Conservation (phyloP, 768 basidiomycete genomes). For the Suillus spraguei region DNA sequence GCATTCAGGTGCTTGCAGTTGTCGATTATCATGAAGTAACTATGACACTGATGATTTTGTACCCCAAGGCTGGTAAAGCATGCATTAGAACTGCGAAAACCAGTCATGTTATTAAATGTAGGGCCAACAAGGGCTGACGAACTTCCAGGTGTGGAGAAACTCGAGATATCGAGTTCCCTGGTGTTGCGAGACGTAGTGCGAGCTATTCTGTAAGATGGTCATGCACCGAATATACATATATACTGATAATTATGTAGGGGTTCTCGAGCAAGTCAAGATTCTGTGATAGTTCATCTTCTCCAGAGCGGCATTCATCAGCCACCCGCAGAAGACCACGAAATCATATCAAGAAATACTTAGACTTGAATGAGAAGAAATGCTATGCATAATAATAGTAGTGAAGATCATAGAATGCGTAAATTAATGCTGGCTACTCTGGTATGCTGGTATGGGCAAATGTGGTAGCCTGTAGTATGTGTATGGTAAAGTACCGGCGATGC, state of each 20-base stretch:
- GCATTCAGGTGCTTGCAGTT: slow-evolving; percentile 66
- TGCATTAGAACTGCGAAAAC: slow-evolving; percentile 74
- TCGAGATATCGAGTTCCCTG: slow-evolving; percentile 75
- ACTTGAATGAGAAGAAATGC: slow-evolving; percentile 3
- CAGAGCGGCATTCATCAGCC: slow-evolving; percentile 60
- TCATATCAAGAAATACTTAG: slow-evolving; percentile 12
- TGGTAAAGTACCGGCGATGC: slow-evolving; percentile 29
- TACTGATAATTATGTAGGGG: slow-evolving; percentile 42
- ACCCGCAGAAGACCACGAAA: slow-evolving; percentile 43
- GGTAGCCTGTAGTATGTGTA: slow-evolving; percentile 27
- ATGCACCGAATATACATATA: slow-evolving; percentile 1
- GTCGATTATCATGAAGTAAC: not conserved
- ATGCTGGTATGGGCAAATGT: slow-evolving; percentile 25
- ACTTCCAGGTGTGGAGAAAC: slow-evolving; percentile 68
- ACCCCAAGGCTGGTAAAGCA: slow-evolving; percentile 70
- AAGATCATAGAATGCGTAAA: slow-evolving; percentile 31
- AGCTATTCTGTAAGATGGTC: slow-evolving; percentile 56
- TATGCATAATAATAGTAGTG: slow-evolving; percentile 19
- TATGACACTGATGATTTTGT: slow-evolving; percentile 11
- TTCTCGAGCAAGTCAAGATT: slow-evolving; percentile 42
- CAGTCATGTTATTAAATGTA: slow-evolving; percentile 80
- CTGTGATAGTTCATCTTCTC: slow-evolving; percentile 52
- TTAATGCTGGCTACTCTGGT: slow-evolving; percentile 32
- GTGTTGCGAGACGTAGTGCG: slow-evolving; percentile 70
- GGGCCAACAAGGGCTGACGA: slow-evolving; percentile 89